Evolutionary conservation across 2,329 filamentous ascomycete species (phyloP), one percentile per base, ranked within the genome.

Genomic region (Zelopaecilomyces penicillatus): DNA sequence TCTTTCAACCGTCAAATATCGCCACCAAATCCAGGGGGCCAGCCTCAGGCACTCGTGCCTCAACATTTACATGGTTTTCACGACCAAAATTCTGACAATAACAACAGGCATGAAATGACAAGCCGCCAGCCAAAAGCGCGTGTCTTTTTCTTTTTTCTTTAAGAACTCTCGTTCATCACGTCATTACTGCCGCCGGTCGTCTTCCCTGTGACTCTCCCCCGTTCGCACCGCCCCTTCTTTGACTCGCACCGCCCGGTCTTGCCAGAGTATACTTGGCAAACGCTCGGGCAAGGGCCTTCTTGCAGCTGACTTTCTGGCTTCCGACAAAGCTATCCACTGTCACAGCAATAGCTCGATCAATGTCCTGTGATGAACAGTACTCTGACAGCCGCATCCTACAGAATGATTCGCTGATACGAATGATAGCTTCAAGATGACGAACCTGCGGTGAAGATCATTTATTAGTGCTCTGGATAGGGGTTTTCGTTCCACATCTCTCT

Each of bases 371-470:
- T 5, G 85, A 84, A 66, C 91, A 95, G 71, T 95, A 97, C 54
- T 98, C 93, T 0, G 87, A 93, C n/a, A 98, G 74, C 10, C 93
- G 85, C 93, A 98, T 98, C 60, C 95, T 91, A 66, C 87, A 94
- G 69, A 98, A 98, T 0, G 90, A 71, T 65, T 98, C 93, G 46
- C 83, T 83, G 59, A 95, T 95, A 60, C 93, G 87, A 70, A 98
- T 94, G 59, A 97, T 96, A 50, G 91, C 91, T 75, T 98, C 93
- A 31, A 98, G 74, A 70, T 98, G 93, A 72, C 93, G 90, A 52
- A 96, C 87, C 89, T 95, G 10, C 0, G 12, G 36, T 12, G 35
- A 37, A 30, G 10, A n/a, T 33, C 30, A 41, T 43, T 51, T 44
- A 50, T 46, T 4, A 30, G 41, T n/a, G 9, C 34, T 19, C 19